Evolutionary conservation across 805 yeast genomes (phyloP), one percentile per base, ranked within the genome.

Genomic region (Barnettozyma populi): DNA sequence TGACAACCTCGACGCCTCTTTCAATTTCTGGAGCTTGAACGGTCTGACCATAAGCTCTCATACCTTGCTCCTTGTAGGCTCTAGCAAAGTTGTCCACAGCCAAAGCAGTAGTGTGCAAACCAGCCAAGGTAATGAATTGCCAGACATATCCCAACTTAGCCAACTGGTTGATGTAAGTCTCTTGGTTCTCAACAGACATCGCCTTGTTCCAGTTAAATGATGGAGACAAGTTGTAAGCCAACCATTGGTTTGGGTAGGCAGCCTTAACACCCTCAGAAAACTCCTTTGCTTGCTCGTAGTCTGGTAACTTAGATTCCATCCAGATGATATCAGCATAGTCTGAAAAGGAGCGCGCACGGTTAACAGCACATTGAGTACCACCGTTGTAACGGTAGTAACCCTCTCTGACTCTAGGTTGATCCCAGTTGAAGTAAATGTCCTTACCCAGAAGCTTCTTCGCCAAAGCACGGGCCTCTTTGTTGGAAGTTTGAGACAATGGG

Each of bases 301-400:
- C 73, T 18, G 86, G 86, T 4, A 73, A 70, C 59, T 79, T 78
- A 34, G 85, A 80, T 57, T 81, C 84, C 16, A 80, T 65, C 86
- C 86, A 80, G 20, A 80, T 60, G 59, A 78, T 60, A 49, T 80
- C 86, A 11, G 84, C 73, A 50, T 76, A 75, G 13, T 84, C 84
- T 6, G 82, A 79, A 60, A 68, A 80, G 1, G 71, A 70, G 24
- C 78, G 58, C 0, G 79, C 76, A 47, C 86, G 69, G 55, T 75
- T 72, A 38, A 80, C 64, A 3, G 84, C 84, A 20, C 97, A 90
- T 74, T 88, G 90, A 52, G 97, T 88, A 61, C 98, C 98, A 62
- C 98, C 98, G 62, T 74, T 75, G 82, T 89, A 90, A 65, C 96
- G 81, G 82, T 92, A 92, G 80, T 86, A 87, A 60, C 98, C 98